Evolutionary conservation across 169 alveolate genomes (phyloP), one percentile per base, ranked within the genome.

Genomic region (Eimeria acervulina): DNA sequence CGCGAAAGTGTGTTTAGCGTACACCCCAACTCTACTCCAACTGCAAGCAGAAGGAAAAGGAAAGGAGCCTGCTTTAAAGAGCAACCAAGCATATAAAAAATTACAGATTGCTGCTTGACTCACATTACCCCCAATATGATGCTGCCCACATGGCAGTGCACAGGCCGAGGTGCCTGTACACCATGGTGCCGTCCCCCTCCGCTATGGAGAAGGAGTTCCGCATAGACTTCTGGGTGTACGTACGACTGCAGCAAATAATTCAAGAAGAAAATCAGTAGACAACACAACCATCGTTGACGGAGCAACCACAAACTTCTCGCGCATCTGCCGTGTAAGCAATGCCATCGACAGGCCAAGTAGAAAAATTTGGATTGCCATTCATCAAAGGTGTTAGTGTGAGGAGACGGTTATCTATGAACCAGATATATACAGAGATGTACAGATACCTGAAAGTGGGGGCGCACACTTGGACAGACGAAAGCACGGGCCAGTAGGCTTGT

Each of bases 181-280:
- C 31, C 55, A 21, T 42, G 66, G 26, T 61, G 38, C 23, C 76
- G 33, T 42, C 92, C 92, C 92, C 52, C 55, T n/a, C 40, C 70
- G 42, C 40, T 80, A 26, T 80, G 92, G 17, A 44, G 19, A 23
- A 15, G 19, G 15, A 93, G 96, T 63, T 68, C 84, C 36, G 84
- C 84, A 47, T 93, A 80, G 31, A 80, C 93, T 26, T 72, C 76
- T 13, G 96, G 96, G 23, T 80, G 76, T 15, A 93, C 96, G 85
- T 93, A 93, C 3, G 96, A 90, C 96, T 93, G 90, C 38, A 74
- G 81, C 90, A 51, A 19, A 80, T 40, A 80, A 80, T 17, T 59
- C 68, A 59, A 59, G 19, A n/a, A 4, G 68, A 59, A 59, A 12
- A 59, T 21, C 19, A 21, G 21, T 13, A 59, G 19, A 59, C 68